Evolutionary conservation across 352 stramenopile species (phyloP).

Genomic region (Phytophthora colocasiae): DNA sequence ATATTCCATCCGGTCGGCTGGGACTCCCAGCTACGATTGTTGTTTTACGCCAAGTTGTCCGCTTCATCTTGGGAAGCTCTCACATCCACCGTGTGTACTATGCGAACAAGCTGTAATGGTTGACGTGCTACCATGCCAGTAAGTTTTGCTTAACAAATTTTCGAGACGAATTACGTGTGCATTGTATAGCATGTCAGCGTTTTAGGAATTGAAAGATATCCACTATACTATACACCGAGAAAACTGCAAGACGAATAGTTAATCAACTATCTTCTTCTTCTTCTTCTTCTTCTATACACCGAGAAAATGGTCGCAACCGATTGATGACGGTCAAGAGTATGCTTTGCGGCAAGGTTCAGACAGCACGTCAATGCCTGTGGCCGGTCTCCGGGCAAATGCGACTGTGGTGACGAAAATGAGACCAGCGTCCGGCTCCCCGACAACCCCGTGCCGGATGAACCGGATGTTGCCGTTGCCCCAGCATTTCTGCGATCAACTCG

Average conservation of each 20-base stretch:
- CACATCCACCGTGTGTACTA: slow-evolving; percentile 3
- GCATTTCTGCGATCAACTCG: not conserved
- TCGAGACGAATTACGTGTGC: not conserved
- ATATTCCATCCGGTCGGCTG: slow-evolving; percentile 1
- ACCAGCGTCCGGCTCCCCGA: slow-evolving; percentile 27
- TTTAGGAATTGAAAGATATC: not conserved
- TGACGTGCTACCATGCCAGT: slow-evolving; percentile 5
- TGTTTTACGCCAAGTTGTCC: slow-evolving; percentile 7
- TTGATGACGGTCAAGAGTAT: slow-evolving; percentile 7
- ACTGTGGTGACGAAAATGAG: slow-evolving; percentile 26
- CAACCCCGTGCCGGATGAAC: slow-evolving; percentile 20
- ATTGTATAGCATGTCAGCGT: not conserved
- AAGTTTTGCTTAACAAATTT: not conserved
- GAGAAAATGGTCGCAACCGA: slow-evolving; percentile 1
- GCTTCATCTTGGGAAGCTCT: slow-evolving; percentile 22
- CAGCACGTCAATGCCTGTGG: too few relatives aligned
- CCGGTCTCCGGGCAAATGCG: not conserved
- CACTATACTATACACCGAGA: slow-evolving; percentile 10
- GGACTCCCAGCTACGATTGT: slow-evolving; percentile 11
- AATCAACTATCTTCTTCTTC: too few relatives aligned
- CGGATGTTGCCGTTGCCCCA: slow-evolving; percentile 24
- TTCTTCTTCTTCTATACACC: too few relatives aligned
- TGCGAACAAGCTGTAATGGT: slow-evolving; percentile 11
- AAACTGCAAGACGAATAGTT: too few relatives aligned
- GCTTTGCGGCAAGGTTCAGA: slow-evolving; percentile 5